Evolutionary conservation across 2,329 filamentous ascomycete genomes (phyloP).

Genomic region (Phoma sp.): DNA sequence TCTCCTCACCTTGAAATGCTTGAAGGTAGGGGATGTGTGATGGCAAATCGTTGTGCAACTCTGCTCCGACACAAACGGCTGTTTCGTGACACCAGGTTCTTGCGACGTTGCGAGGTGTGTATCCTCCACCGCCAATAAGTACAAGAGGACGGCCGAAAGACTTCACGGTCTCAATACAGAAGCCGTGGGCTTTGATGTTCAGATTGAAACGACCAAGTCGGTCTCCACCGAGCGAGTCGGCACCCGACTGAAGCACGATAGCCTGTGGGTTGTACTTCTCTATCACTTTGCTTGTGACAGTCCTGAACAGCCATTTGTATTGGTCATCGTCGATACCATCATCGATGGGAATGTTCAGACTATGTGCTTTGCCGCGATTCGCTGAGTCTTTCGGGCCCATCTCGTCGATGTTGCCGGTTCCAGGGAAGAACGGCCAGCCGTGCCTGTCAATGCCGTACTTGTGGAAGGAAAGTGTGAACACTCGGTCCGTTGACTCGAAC

Average conservation of each 20-base stretch:
- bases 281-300: constrained; percentile 78
- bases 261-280: constrained; percentile 86
- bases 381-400: constrained; percentile 83
- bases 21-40: constrained; percentile 83
- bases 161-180: constrained; percentile 90
- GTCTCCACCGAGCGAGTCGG: constrained; percentile 92
- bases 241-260: constrained; percentile 94
- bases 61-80: constrained; percentile 80
- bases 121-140: constrained; percentile 92
- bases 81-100: constrained; percentile 98
- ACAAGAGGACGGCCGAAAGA: constrained; percentile 80
- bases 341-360: constrained; percentile 87
- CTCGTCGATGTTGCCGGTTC: constrained; percentile 85
- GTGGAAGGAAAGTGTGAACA: constrained; percentile 94
- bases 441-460: constrained; percentile 79
- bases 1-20: constrained; percentile 82
- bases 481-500: constrained; percentile 86
- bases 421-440: constrained; percentile 77
- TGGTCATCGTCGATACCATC: constrained; percentile 92
- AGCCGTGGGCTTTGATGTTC: constrained; percentile 91
- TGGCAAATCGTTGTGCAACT: constrained; percentile 77
- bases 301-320: constrained; percentile 85
- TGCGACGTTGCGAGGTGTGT: constrained; percentile 95
- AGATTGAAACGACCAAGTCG: constrained; percentile 95
- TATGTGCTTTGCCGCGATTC: constrained; percentile 87